Conservation (phyloP, 139 green algal species). For the Tetradesmus obliquus region DNA sequence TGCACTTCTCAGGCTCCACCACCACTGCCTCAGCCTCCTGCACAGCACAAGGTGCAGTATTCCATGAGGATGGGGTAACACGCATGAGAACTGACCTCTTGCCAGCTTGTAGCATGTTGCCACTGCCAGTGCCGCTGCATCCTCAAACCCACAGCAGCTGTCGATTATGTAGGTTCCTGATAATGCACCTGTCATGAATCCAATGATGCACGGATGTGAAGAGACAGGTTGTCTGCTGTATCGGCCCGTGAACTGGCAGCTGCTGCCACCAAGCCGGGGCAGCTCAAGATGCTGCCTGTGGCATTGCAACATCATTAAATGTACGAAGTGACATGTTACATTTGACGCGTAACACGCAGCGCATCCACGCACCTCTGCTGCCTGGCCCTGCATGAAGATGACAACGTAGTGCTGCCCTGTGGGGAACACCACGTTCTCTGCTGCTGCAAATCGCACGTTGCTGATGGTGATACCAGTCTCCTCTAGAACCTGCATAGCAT, state of each 20-base stretch:
- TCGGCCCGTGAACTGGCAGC: not conserved
- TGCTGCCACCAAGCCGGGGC: not conserved
- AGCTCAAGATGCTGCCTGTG: not conserved
- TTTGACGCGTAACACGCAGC: not conserved
- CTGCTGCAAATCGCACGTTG: constrained; percentile 11
- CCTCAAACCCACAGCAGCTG: not conserved
- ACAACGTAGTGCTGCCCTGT: constrained; percentile 24
- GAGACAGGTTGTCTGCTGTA: too few species aligned
- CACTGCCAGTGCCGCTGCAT: not conserved
- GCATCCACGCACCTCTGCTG: not conserved
- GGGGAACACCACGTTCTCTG: constrained; percentile 26
- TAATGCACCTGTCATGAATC: too few species aligned
- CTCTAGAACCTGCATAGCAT: constrained; percentile 3
- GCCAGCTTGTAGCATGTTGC: not conserved
- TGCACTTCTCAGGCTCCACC: constrained; percentile 23
- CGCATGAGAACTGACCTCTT: not conserved
- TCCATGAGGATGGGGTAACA: not conserved
- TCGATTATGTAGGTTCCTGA: too few species aligned
- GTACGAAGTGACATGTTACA: not conserved
- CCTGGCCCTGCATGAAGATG: constrained; percentile 23
- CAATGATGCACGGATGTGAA: too few species aligned
- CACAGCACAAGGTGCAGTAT: not conserved
- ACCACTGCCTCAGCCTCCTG: not conserved
- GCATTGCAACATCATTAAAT: not conserved
- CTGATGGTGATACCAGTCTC: not conserved